Evolutionary conservation across 148 eudicot genomes (phyloP).

Genomic region (Diospyros kaki): DNA sequence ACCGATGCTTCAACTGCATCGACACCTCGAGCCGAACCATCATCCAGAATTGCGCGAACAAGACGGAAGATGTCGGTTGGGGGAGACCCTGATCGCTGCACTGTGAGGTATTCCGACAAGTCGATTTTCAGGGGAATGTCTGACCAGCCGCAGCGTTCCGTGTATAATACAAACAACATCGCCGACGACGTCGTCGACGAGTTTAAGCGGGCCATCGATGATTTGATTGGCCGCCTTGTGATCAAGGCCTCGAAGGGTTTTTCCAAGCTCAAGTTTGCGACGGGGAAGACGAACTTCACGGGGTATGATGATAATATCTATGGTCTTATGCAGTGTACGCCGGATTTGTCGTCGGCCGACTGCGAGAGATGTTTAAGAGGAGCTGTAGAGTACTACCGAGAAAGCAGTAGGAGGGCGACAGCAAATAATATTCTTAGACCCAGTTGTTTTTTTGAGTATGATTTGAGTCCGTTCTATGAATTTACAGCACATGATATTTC

Average conservation of each 20-base stretch:
- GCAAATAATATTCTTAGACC: not conserved
- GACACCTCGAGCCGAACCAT: not conserved
- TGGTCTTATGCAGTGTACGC: not conserved
- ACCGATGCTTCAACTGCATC: not conserved
- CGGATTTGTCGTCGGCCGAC: not conserved
- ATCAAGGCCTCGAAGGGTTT: not conserved
- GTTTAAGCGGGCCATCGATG: not conserved
- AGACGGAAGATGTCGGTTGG: not conserved
- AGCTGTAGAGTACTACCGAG: not conserved
- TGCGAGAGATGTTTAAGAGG: not conserved
- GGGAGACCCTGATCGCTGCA: not conserved
- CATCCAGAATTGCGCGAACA: not conserved
- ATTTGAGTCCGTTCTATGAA: not conserved
- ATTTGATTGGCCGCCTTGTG: not conserved
- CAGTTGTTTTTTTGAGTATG: constrained; percentile 5
- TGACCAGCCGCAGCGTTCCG: not conserved
- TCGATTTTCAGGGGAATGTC: not conserved
- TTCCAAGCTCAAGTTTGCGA: not conserved
- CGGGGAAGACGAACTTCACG: not conserved
- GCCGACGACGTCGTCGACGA: not conserved
- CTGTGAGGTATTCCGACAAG: not conserved
- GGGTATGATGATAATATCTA: too few relatives aligned
- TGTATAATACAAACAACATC: not conserved
- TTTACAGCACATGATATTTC: not conserved
- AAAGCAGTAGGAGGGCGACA: not conserved